Evolutionary conservation across 2,329 filamentous ascomycete species (phyloP).

Genomic region (Hypoxylon sp.): DNA sequence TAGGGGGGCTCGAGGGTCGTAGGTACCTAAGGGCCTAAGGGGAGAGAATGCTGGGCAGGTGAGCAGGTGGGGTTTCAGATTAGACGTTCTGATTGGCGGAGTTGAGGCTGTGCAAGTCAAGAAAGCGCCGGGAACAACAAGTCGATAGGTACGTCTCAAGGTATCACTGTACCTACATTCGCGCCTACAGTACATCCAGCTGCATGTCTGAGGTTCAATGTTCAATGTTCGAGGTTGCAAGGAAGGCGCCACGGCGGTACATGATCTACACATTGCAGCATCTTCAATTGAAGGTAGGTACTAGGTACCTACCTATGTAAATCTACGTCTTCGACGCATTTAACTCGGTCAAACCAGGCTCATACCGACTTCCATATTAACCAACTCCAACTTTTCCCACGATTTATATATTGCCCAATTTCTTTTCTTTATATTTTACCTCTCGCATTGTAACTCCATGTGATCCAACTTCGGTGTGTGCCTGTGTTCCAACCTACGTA

Average conservation of each 20-base stretch:
- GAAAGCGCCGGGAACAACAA: constrained; percentile 34
- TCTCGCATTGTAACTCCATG: constrained; percentile 29
- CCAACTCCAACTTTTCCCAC: constrained; percentile 29
- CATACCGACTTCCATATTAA: constrained; percentile 25
- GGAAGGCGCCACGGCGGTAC: too few species aligned
- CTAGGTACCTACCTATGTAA: too few species aligned
- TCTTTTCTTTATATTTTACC: constrained; percentile 11
- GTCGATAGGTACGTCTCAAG: constrained; percentile 2
- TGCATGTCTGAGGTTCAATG: background rate
- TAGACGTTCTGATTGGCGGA: constrained; percentile 38
- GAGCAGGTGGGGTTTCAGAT: constrained; percentile 44
- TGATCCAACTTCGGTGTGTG: constrained; percentile 6
- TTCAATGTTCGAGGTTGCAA: too few species aligned
- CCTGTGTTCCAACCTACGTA: constrained; percentile 3
- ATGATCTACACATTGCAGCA: background rate
- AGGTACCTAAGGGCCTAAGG: constrained; percentile 11
- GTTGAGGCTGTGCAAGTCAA: constrained; percentile 40
- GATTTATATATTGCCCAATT: constrained; percentile 29
- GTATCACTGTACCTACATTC: background rate
- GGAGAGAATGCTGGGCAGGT: constrained; percentile 33
- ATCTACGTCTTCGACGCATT: background rate
- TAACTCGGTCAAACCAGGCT: constrained; percentile 28
- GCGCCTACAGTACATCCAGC: background rate
- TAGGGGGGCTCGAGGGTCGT: constrained; percentile 28
- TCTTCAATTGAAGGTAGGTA: background rate